Conservation (phyloP, 2,329 filamentous ascomycete species). For the Cadophora luteo-olivacea region DNA sequence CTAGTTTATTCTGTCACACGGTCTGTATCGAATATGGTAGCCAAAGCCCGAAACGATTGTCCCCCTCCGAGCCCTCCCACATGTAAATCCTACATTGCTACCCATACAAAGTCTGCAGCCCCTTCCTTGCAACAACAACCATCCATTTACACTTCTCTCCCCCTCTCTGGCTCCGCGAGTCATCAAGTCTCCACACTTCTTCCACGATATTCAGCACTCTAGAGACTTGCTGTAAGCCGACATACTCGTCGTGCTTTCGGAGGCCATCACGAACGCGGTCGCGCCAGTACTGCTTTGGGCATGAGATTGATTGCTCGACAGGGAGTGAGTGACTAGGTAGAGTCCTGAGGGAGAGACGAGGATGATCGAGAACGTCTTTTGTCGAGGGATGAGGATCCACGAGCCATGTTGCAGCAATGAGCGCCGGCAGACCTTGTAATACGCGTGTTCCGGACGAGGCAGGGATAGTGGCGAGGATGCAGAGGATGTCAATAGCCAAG, state of each 20-base stretch:
- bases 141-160: constrained; percentile 11
- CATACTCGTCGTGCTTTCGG: background rate
- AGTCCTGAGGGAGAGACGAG: background rate
- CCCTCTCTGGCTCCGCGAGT: background rate
- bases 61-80: no score
- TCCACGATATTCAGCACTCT: constrained; percentile 2
- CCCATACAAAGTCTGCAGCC: constrained; percentile 14
- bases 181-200: constrained; percentile 4
- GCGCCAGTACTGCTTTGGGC: background rate
- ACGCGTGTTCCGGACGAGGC: background rate
- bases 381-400: constrained; percentile 4
- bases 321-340: background rate
- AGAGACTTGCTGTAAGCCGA: background rate
- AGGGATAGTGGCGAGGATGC: background rate
- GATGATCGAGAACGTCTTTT: background rate
- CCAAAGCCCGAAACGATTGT: no score
- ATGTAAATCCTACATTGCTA: background rate
- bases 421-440: background rate
- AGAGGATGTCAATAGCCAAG: background rate
- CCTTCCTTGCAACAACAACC: constrained; percentile 14
- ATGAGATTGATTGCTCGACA: background rate
- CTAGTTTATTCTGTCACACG: no score
- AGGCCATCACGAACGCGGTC: background rate
- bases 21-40: no score
- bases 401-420: constrained; percentile 4